Conservation (phyloP, 352 stramenopile species). For the Phytophthora cactorum region DNA sequence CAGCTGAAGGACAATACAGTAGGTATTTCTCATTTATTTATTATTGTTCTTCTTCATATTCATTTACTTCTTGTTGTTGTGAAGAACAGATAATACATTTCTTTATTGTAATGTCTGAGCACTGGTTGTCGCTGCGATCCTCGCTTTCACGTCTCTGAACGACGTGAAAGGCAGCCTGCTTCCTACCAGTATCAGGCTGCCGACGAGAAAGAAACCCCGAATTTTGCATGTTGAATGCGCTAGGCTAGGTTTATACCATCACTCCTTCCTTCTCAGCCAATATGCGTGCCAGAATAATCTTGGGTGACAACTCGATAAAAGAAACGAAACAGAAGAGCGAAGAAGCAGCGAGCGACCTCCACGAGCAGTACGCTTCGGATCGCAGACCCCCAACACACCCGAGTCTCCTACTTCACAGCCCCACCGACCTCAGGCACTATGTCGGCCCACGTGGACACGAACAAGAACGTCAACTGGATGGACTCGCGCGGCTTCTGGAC, state of each 20-base stretch:
- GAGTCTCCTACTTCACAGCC: not conserved
- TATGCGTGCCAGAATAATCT: constrained; percentile 12
- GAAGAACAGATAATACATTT: no score
- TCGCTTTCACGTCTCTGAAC: no score
- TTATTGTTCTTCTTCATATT: no score
- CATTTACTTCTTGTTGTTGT: no score
- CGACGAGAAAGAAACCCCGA: not conserved
- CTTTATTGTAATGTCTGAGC: no score
- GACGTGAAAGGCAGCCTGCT: no score
- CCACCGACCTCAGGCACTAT: constrained; percentile 20
- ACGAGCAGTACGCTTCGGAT: constrained; percentile 2
- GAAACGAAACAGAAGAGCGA: constrained; percentile 33
- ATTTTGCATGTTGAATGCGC: not conserved
- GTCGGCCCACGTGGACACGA: constrained; percentile 68
- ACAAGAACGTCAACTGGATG: constrained; percentile 94
- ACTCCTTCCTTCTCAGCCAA: constrained; percentile 27
- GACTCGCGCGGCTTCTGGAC: constrained; percentile 88
- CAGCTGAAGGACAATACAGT: no score
- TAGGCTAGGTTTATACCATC: constrained; percentile 12
- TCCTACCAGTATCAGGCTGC: no score
- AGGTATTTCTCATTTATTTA: no score
- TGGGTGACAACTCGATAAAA: constrained; percentile 30
- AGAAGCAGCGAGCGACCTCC: constrained; percentile 21
- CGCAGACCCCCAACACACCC: not conserved
- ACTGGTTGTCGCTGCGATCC: no score